A percentile compares a stretch with the other conserved stretches of the same genome.
Conservation (phyloP, 2,329 filamentous ascomycete genomes). For the Curvularia lunata region DNA sequence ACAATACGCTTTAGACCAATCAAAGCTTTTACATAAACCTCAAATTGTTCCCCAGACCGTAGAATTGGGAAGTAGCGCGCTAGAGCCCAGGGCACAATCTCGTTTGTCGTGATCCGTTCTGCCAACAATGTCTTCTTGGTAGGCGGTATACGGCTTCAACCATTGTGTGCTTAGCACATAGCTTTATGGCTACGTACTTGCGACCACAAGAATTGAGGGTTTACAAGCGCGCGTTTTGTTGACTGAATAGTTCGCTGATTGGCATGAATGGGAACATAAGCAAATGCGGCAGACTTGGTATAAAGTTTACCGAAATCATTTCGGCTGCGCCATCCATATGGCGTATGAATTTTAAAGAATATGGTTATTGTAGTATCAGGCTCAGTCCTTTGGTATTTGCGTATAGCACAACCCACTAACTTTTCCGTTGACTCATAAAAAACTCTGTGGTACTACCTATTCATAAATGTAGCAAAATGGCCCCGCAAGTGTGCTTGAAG, state of each 20-base stretch:
- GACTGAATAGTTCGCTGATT: not conserved
- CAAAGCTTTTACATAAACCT: no score
- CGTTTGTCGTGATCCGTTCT: no score
- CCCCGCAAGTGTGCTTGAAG: conserved; percentile 52
- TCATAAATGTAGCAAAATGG: conserved; percentile 56
- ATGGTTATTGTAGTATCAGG: not conserved
- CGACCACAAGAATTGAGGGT: not conserved
- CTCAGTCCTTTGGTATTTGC: not conserved
- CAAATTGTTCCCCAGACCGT: no score
- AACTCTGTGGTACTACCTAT: not conserved
- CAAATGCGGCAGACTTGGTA: not conserved
- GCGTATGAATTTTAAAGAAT: not conserved
- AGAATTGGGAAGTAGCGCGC: no score
- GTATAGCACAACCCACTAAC: not conserved
- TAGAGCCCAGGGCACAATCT: no score
- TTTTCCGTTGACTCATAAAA: not conserved
- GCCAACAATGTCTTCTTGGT: no score
- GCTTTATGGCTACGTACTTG: not conserved
- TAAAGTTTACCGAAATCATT: not conserved
- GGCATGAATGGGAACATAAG: not conserved
- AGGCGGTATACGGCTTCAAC: no score
- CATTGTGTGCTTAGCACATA: conserved; percentile 4
- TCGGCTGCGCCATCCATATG: not conserved
- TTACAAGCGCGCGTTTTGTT: not conserved
- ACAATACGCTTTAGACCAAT: no score